Evolutionary conservation across 176 grass and related monocot genomes (phyloP).

Genomic region (Aegilops speltoides): DNA sequence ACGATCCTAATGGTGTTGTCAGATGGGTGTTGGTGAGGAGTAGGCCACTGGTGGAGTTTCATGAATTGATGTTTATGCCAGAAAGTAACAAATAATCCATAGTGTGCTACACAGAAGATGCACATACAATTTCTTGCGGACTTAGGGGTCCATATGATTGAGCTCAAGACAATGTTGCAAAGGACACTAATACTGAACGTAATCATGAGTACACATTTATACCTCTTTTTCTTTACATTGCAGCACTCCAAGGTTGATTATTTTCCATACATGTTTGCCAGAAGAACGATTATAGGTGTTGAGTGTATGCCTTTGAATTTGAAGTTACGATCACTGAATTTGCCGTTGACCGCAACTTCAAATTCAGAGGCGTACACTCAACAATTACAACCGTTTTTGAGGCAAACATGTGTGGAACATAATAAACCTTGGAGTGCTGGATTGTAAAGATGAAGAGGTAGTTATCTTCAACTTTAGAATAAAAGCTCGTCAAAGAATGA

Average conservation of each 20-base stretch:
- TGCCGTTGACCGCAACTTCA: not conserved
- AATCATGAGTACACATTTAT: not conserved
- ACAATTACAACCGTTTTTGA: too few relatives aligned
- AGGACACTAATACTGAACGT: not conserved
- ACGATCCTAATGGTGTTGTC: too few relatives aligned
- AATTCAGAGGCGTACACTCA: too few relatives aligned
- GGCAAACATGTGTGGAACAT: not conserved
- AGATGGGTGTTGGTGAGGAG: too few relatives aligned
- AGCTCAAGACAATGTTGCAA: not conserved
- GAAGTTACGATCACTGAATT: not conserved
- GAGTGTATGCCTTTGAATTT: not conserved
- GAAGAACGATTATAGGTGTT: not conserved
- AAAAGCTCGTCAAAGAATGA: too few relatives aligned
- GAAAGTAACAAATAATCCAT: too few relatives aligned
- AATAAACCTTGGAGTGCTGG: not conserved
- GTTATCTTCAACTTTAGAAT: not conserved
- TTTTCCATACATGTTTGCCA: not conserved
- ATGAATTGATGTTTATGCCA: rapidly evolving
- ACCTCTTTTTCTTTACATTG: not conserved
- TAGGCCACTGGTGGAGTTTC: too few relatives aligned
- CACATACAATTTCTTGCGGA: too few relatives aligned
- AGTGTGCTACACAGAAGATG: too few relatives aligned
- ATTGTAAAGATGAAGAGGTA: not conserved
- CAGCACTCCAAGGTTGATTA: not conserved
- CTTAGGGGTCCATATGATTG: not conserved